A percentile compares a stretch with the other conserved stretches of the same genome.
Conservation (phyloP, 352 stramenopile species). For the Sclerospora graminicola region DNA sequence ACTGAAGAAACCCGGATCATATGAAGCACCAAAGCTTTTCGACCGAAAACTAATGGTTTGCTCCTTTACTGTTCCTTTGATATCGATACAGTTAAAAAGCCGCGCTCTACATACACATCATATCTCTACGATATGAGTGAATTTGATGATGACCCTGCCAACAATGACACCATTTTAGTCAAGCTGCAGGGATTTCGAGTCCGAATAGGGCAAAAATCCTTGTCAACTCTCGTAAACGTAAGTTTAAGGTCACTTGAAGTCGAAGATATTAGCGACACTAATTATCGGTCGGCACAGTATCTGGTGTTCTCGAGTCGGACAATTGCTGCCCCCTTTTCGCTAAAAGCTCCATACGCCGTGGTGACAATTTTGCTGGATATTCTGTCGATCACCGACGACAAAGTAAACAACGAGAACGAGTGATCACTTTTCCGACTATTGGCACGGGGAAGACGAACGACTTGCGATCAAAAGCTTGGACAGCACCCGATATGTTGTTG, state of each 20-base stretch:
- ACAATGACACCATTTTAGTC: slow-evolving; percentile 60
- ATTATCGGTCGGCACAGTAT: slow-evolving; percentile 53
- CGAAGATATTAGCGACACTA: slow-evolving; percentile 59
- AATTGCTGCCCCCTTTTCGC: slow-evolving; percentile 54
- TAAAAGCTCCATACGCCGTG: slow-evolving; percentile 36
- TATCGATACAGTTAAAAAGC: slow-evolving; percentile 79
- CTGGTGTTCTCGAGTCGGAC: slow-evolving; percentile 70
- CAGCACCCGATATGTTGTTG: slow-evolving; percentile 39
- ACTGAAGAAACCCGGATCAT: slow-evolving; percentile 17
- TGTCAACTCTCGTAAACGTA: slow-evolving; percentile 65
- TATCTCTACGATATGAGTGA: slow-evolving; percentile 53
- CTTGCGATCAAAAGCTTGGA: slow-evolving; percentile 5
- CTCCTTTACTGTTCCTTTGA: slow-evolving; percentile 73
- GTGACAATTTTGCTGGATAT: slow-evolving; percentile 20
- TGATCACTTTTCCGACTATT: slow-evolving; percentile 47
- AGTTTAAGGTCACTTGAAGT: slow-evolving; percentile 66
- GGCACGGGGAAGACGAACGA: slow-evolving; percentile 9
- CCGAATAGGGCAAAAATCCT: slow-evolving; percentile 67
- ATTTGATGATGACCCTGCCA: slow-evolving; percentile 42
- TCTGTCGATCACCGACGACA: slow-evolving; percentile 18
- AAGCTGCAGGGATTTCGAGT: slow-evolving; percentile 78
- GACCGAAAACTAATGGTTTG: slow-evolving; percentile 67
- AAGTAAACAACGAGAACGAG: slow-evolving; percentile 42
- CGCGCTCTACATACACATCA: slow-evolving; percentile 36
- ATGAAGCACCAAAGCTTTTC: slow-evolving; percentile 36